These are phyloP conservation scores for Trichophyton verrucosum DNA, from an alignment of 2,329 filamentous ascomycete genomes.

Conservation along the genomic window DNA sequence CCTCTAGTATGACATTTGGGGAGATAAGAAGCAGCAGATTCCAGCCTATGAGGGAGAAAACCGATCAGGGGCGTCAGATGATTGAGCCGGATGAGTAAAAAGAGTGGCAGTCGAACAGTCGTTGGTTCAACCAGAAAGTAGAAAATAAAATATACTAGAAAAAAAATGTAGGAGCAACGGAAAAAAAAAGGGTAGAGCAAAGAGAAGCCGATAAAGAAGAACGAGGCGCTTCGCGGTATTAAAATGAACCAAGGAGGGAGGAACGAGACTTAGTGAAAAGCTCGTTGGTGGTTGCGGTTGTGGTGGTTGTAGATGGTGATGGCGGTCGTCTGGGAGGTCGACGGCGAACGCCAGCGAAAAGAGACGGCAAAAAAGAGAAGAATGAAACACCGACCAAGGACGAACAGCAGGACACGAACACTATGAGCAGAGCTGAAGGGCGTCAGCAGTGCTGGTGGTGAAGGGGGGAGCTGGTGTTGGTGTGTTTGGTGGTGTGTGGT, in stretches of 20 bases:
- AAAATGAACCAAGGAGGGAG: not conserved
- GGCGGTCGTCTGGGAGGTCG: slow-evolving; percentile 2
- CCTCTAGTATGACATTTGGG: not conserved
- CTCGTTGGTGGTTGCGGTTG: not conserved
- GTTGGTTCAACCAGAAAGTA: not conserved
- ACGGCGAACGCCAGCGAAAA: not conserved
- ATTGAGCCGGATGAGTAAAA: not conserved
- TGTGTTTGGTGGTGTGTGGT: not conserved
- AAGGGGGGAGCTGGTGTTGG: not conserved
- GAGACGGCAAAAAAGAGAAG: slow-evolving; percentile 7
- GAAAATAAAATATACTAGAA: not conserved
- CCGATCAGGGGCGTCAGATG: not conserved
- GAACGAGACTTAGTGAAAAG: slow-evolving; percentile 7
- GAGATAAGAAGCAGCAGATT: slow-evolving; percentile 3
- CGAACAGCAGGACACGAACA: not conserved
- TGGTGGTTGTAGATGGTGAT: slow-evolving; percentile 5
- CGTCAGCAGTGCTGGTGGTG: not conserved
- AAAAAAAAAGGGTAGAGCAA: not conserved
- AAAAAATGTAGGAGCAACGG: not conserved
- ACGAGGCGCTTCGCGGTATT: not conserved
- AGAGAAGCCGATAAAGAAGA: not conserved
- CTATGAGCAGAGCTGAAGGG: not conserved
- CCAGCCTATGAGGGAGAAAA: not conserved
- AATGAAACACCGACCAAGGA: not conserved
- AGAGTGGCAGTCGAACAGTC: not conserved